Percentiles rank a stretch among this genome's conserved stretches.
These are phyloP conservation scores for Oryza meyeriana DNA, from an alignment of 176 grass and related monocot species.

Conservation along the genomic window DNA sequence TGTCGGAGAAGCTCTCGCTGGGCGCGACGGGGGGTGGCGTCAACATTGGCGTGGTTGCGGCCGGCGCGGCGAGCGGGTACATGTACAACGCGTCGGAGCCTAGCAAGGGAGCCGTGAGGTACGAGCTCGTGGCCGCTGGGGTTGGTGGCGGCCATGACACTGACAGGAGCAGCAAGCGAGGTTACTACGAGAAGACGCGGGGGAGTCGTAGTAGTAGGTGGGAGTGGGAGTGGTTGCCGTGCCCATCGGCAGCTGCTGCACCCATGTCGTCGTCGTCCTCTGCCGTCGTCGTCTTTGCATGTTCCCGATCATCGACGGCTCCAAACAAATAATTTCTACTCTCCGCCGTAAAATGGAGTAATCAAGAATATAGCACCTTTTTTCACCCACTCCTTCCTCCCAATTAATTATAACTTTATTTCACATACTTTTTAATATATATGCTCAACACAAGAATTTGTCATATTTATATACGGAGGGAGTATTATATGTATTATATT, in stretches of 20 bases:
- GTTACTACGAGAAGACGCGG: neutral
- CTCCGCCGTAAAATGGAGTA: no score
- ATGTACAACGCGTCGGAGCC: slow-evolving; percentile 32
- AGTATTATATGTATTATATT: no score
- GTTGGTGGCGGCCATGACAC: no score
- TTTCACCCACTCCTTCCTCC: no score
- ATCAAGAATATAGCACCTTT: no score
- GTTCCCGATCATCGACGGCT: neutral
- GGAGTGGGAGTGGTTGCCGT: slow-evolving; percentile 13
- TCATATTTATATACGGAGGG: no score
- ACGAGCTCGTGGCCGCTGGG: neutral
- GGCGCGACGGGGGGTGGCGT: neutral
- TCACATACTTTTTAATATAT: no score
- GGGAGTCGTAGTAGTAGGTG: neutral
- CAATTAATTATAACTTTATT: no score
- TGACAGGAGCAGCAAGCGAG: neutral
- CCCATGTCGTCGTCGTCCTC: neutral
- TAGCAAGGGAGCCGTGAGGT: slow-evolving; percentile 21
- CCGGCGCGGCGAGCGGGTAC: slow-evolving; percentile 17
- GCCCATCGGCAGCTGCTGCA: neutral
- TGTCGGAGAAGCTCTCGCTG: slow-evolving; percentile 23
- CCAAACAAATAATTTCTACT: neutral
- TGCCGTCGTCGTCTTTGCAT: neutral
- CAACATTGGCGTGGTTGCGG: neutral
- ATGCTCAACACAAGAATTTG: no score